Evolutionary conservation across 169 alveolate species (phyloP), one percentile per base, ranked within the genome.

Genomic region (Babesia ovis): DNA sequence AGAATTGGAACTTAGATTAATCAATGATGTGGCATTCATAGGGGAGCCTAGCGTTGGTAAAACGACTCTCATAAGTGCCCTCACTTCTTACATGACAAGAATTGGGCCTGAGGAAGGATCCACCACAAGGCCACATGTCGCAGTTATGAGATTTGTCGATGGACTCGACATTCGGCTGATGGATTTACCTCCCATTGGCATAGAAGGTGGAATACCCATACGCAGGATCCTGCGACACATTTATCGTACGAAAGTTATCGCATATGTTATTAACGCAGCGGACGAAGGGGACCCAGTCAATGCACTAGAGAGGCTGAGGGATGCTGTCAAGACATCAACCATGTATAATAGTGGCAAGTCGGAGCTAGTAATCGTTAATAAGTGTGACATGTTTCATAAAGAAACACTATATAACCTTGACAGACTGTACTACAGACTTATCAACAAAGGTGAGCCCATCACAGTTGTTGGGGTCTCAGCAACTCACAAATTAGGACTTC

Each of bases 361-460:
- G 22, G 84, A 81, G 68, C 67, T 81, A 45, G 69, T 91, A 14
- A 72, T 91, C 35, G 86, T 90, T 56, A 91, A 91, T n/a, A 91
- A 85, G 64, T 91, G 95, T 62, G 95, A 91, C 71, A 75, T 76
- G 89, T 34, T 91, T 42, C 95, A 91, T 71, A 86, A 77, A 68
- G 87, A 86, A 27, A 32, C 92, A 5, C 84, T 91, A 41, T 81
- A 75, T 55, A 85, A 91, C 57, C 74, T 91, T 27, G 93, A 91
- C 57, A 85, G 86, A 16, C 61, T 91, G 18, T 81, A 80, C 90
- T 85, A 60, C 73, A 89, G 86, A 20, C 68, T 91, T 41, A 34
- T 62, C 53, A 56, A 60, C 58, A 67, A 76, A 23, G 76, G 32
- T 43, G 92, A 92, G 20, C 83, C 89, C 27, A 77, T 91, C 22